A percentile compares a stretch with the other conserved stretches of the same genome.
Conservation (phyloP, 306 rosid genomes). For the Begonia fuchsioides region DNA sequence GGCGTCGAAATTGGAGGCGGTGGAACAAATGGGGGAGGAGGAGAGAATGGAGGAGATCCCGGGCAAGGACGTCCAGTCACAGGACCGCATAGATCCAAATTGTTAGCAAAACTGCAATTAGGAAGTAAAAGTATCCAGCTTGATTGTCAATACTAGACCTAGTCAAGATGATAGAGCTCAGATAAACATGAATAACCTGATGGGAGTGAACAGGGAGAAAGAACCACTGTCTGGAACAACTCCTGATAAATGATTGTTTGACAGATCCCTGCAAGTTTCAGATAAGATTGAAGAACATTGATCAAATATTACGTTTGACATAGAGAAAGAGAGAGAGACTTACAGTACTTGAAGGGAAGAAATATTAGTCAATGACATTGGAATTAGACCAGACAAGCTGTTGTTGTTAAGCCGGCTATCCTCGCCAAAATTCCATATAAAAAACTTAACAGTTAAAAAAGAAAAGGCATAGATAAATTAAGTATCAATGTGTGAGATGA, state of each 20-base stretch:
- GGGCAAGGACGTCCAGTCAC: slow-evolving; percentile 98
- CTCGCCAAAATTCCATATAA: slow-evolving; percentile 36
- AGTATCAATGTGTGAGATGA: too few species aligned
- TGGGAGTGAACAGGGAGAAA: slow-evolving; percentile 93
- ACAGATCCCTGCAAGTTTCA: slow-evolving; percentile 57
- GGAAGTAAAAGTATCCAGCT: slow-evolving; percentile 11
- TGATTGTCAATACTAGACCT: slow-evolving; percentile 3
- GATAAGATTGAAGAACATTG: background rate
- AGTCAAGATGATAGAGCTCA: slow-evolving; percentile 5
- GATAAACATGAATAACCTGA: slow-evolving; percentile 39
- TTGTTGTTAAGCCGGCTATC: slow-evolving; percentile 97
- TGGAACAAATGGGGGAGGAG: slow-evolving; percentile 97
- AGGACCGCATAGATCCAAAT: slow-evolving; percentile 89
- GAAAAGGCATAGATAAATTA: too few species aligned
- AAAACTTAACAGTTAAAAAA: background rate
- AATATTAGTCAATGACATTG: slow-evolving; percentile 87
- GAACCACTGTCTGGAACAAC: slow-evolving; percentile 96
- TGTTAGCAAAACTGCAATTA: slow-evolving; percentile 85
- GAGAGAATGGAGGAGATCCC: slow-evolving; percentile 98
- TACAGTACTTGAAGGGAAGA: slow-evolving; percentile 92
- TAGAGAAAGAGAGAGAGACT: slow-evolving; percentile 23
- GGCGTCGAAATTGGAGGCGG: slow-evolving; percentile 77
- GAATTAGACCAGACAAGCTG: slow-evolving; percentile 82
- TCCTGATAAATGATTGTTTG: slow-evolving; percentile 80
- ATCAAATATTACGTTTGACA: slow-evolving; percentile 1